Conservation (phyloP, 495 filamentous ascomycete species). For the Hamigera avellanea region DNA sequence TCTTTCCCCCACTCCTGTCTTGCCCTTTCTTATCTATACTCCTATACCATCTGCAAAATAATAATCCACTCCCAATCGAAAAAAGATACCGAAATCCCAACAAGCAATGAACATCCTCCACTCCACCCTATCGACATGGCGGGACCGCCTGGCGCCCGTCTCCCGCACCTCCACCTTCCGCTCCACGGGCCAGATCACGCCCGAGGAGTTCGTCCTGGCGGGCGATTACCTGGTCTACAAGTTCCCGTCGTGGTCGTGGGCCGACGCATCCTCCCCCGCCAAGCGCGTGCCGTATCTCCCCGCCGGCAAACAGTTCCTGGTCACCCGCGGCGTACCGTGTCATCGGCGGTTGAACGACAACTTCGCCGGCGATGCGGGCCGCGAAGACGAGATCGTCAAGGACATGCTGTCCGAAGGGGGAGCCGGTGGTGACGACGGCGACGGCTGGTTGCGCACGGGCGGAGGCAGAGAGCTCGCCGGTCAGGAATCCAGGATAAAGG, state of each 20-base stretch:
- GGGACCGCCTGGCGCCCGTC: constrained; percentile 81
- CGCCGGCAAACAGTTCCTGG: constrained; percentile 84
- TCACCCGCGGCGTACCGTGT: constrained; percentile 89
- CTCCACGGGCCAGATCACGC: constrained; percentile 85
- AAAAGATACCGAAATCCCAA: background rate
- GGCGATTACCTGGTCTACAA: constrained; percentile 99
- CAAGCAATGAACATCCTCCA: constrained; percentile 51
- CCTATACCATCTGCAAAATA: constrained; percentile 2
- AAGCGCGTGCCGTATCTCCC: constrained; percentile 78
- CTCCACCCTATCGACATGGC: constrained; percentile 71
- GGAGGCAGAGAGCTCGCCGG: constrained; percentile 43
- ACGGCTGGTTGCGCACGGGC: constrained; percentile 87
- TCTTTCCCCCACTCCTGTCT: too few relatives aligned
- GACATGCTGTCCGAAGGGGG: constrained; percentile 56
- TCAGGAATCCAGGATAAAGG: constrained; percentile 52
- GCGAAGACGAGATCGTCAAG: constrained; percentile 71
- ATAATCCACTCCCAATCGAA: background rate
- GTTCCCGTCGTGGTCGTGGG: constrained; percentile 99
- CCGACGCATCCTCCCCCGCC: constrained; percentile 63
- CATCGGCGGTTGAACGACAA: constrained; percentile 83
- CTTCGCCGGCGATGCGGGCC: constrained; percentile 77
- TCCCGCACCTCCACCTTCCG: constrained; percentile 89
- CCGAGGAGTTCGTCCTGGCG: constrained; percentile 90
- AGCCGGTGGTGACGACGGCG: constrained; percentile 52
- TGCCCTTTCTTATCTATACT: too few relatives aligned